Evolutionary conservation across 805 yeast genomes (phyloP), one percentile per base, ranked within the genome.

Genomic region (Candida saitoana): DNA sequence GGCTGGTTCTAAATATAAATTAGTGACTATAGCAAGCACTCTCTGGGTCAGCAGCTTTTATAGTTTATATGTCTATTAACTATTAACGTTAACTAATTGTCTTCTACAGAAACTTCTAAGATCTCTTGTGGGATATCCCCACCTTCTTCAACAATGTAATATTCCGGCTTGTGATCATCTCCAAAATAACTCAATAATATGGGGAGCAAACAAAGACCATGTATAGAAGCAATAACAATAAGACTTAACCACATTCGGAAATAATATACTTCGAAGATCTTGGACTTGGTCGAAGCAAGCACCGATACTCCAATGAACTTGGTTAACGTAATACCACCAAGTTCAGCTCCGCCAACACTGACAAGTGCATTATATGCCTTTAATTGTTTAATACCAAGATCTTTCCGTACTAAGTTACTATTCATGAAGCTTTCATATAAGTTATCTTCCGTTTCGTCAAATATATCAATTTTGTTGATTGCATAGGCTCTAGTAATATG

Each of bases 211-310:
- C 86, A 73, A 40, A 91, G 69, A 3, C 93, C 77, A 59, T 91
- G 97, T 1, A 84, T 49, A 0, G 90, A 79, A 1, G 96, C 96
- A 42, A 86, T 68, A 1, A 84, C 47, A 6, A 91, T 83, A 45
- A 91, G 69, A 1, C 89, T 71, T 9, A 86, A 64, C 98, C 98
- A 91, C 96, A 91, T 90, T 46, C 96, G 69, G 71, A 91, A 91
- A 60, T 93, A 91, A 62, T 87, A 91, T 1, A 91, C 77, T 50
- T 88, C 95, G 61, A 91, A 93, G 22, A 91, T 90, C 59, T 84
- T 81, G 15, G 96, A 87, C 48, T 78, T 69, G 0, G 98, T 87
- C 59, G 90, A 89, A 4, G 95, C 95, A 30, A 91, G 67, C 8
- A 91, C 96, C 18, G 74, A 62, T 1, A 91, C 88, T 1, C 99